Conservation (phyloP, 148 eudicot species). For the Dysphania ambrosioides region DNA sequence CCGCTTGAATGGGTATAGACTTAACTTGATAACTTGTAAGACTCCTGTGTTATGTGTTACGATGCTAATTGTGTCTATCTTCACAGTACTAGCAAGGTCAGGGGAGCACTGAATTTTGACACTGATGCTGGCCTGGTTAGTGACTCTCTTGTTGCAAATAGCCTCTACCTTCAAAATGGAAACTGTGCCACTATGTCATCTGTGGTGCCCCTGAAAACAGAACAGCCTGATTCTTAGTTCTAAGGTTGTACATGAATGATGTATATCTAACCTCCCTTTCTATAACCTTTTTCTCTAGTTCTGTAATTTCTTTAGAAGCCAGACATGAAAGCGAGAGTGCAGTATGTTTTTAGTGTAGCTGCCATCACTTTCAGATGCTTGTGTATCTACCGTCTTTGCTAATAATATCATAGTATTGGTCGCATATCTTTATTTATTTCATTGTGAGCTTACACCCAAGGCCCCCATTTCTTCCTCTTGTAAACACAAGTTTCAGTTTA, state of each 20-base stretch:
- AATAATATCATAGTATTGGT: not conserved
- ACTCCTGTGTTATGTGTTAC: not conserved
- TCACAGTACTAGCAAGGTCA: constrained; percentile 57
- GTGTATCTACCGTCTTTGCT: constrained; percentile 10
- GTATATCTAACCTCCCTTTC: constrained; percentile 30
- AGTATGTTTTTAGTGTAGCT: constrained; percentile 28
- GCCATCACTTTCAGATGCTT: constrained; percentile 31
- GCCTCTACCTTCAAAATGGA: constrained; percentile 67
- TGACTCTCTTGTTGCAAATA: constrained; percentile 79
- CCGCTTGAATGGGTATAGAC: constrained; percentile 75
- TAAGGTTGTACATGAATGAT: constrained; percentile 18
- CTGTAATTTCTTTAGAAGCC: constrained; percentile 12
- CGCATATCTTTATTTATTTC: not conserved
- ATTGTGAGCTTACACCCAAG: not conserved
- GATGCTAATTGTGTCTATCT: constrained; percentile 4
- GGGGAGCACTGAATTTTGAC: constrained; percentile 65
- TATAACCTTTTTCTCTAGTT: not conserved
- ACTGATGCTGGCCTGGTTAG: constrained; percentile 79
- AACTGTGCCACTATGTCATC: constrained; percentile 41
- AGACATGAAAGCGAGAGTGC: constrained; percentile 25
- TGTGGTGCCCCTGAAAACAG: constrained; percentile 46
- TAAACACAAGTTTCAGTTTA: no score
- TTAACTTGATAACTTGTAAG: not conserved
- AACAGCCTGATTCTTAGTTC: constrained; percentile 57
- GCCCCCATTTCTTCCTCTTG: no score